phyloP scores from a whole-genome alignment of 1,139 yeast species.

The Taphrina pruni region DNA sequence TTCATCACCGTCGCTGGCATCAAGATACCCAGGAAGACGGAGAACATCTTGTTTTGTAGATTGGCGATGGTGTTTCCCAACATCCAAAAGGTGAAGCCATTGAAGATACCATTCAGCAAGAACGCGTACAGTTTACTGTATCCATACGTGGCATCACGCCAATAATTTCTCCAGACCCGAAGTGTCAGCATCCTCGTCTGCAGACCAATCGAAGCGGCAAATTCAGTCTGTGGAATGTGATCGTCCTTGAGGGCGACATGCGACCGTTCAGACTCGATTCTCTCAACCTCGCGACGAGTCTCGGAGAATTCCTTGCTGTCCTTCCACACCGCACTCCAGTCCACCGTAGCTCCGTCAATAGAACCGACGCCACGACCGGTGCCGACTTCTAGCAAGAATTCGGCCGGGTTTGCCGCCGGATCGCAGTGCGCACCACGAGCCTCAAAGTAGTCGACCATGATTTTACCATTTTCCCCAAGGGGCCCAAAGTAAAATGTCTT shows the following conservation, averaged over 20 bases:
- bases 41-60: conserved; percentile 61
- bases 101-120: conserved; percentile 57
- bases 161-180: conserved; percentile 66
- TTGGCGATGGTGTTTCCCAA: conserved; percentile 59
- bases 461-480: conserved; percentile 67
- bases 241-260: conserved; percentile 40
- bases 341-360: conserved; percentile 61
- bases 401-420: conserved; percentile 74
- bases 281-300: conserved; percentile 50
- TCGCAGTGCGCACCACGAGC: conserved; percentile 71
- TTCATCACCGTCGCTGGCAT: conserved; percentile 63
- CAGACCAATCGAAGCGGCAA: conserved; percentile 56
- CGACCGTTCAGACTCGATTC: conserved; percentile 46
- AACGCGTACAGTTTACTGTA: conserved; percentile 69
- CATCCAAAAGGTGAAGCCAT: conserved; percentile 62
- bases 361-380: conserved; percentile 84
- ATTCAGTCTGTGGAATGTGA: conserved; percentile 38
- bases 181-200: conserved; percentile 62
- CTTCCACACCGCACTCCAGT: conserved; percentile 71
- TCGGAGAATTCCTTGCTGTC: conserved; percentile 61
- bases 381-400: conserved; percentile 74
- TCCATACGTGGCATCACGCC: conserved; percentile 75
- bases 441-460: conserved; percentile 72
- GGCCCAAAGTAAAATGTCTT: conserved; percentile 82
- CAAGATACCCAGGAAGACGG: conserved; percentile 62